Evolutionary conservation across 768 basidiomycete genomes (phyloP).

Genomic region (Tephrocybe sp.): DNA sequence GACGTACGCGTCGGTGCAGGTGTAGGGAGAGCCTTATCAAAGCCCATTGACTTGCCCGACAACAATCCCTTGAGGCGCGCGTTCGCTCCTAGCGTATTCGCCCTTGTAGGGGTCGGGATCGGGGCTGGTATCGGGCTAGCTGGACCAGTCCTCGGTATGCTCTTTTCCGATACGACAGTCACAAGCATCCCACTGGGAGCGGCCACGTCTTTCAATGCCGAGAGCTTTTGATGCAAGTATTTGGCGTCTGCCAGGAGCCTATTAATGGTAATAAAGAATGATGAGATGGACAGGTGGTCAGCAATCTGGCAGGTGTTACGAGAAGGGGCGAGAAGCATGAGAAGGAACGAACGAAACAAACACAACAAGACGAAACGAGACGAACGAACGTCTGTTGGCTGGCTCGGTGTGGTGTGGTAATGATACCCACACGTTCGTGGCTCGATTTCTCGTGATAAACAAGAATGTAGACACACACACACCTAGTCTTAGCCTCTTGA

Average conservation of each 20-base stretch:
- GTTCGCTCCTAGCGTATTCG: conserved; percentile 37
- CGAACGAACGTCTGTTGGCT: neutral
- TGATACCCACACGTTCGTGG: too few species aligned
- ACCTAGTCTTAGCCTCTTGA: conserved; percentile 87
- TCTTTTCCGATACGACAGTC: conserved; percentile 82
- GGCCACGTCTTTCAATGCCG: conserved; percentile 70
- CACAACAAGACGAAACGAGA: neutral
- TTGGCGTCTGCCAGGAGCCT: conserved; percentile 82
- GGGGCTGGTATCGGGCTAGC: conserved; percentile 25
- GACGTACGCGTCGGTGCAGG: conserved; percentile 29
- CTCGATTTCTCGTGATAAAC: conserved; percentile 6
- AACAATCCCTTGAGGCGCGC: conserved; percentile 47
- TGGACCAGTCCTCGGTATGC: conserved; percentile 35
- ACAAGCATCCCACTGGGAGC: conserved; percentile 79
- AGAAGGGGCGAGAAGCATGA: neutral
- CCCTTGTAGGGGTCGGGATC: conserved; percentile 34
- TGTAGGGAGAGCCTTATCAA: conserved; percentile 37
- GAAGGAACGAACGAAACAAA: neutral
- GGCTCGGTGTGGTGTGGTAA: too few species aligned
- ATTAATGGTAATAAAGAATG: conserved; percentile 9
- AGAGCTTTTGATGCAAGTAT: conserved; percentile 75
- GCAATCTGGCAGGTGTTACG: conserved; percentile 4
- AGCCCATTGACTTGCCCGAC: conserved; percentile 34
- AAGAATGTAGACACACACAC: conserved; percentile 20
- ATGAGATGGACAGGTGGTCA: conserved; percentile 1